Evolutionary conservation across 495 filamentous ascomycete species (phyloP).

Genomic region (Hypoxylon subgilvum): DNA sequence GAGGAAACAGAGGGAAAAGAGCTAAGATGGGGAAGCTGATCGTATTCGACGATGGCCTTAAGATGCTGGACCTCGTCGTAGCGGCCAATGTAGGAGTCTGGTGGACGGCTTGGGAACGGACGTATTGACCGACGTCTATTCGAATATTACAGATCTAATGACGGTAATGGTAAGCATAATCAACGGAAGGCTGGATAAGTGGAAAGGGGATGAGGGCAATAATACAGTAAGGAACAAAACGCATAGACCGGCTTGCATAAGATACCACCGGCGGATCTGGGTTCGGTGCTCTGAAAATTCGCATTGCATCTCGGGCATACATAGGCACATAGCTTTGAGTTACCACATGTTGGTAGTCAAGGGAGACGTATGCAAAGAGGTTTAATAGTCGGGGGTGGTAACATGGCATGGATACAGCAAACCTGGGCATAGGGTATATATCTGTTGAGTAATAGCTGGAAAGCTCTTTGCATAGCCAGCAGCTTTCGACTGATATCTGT

Average conservation of each 20-base stretch:
- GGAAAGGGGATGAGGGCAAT: background rate
- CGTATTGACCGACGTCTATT: conserved; percentile 27
- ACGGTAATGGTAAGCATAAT: background rate
- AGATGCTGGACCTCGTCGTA: conserved; percentile 93
- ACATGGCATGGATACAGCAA: no score
- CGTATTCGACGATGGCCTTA: conserved; percentile 86
- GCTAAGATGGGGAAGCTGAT: conserved; percentile 94
- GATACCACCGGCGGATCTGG: conserved; percentile 28
- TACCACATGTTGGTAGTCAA: no score
- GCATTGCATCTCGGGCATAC: conserved; percentile 1
- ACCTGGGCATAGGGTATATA: no score
- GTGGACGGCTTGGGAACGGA: conserved; percentile 85
- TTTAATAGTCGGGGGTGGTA: no score
- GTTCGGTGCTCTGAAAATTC: conserved; percentile 8
- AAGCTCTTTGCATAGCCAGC: no score
- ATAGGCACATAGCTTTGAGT: conserved; percentile 1
- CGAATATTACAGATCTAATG: background rate
- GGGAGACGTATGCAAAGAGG: no score
- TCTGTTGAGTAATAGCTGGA: no score
- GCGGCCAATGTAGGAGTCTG: conserved; percentile 90
- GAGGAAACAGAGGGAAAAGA: conserved; percentile 80
- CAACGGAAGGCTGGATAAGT: background rate
- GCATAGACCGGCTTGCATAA: conserved; percentile 29
- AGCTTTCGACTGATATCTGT: no score
- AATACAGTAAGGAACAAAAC: background rate